These are phyloP conservation scores for Pseudogymnoascus sp. DNA, from an alignment of 2,329 filamentous ascomycete species.

Conservation along the genomic window DNA sequence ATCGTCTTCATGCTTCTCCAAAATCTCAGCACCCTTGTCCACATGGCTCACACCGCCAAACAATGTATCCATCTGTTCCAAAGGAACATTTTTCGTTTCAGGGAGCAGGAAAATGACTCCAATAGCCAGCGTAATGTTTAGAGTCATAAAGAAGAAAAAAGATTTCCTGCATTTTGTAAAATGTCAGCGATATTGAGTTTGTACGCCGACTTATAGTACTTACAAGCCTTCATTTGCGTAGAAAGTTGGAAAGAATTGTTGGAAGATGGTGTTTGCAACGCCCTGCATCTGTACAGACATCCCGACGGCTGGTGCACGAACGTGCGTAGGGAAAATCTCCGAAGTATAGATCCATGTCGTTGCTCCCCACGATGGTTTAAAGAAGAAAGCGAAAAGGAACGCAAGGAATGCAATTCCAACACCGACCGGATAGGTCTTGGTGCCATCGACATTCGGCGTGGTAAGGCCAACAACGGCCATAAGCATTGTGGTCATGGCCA, in stretches of 20 bases:
- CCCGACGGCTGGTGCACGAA: slow-evolving; percentile 57
- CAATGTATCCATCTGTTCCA: slow-evolving; percentile 46
- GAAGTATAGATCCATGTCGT: slow-evolving; percentile 62
- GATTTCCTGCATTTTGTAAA: slow-evolving; percentile 4
- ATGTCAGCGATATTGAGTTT: not conserved
- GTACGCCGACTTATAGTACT: slow-evolving; percentile 10
- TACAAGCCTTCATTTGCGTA: slow-evolving; percentile 42
- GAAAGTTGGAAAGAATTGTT: slow-evolving; percentile 64
- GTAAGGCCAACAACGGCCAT: slow-evolving; percentile 46
- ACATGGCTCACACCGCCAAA: slow-evolving; percentile 34
- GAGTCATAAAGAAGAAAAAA: slow-evolving; percentile 44
- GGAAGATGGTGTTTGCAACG: slow-evolving; percentile 57
- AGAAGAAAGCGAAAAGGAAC: slow-evolving; percentile 55
- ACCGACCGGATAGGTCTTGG: slow-evolving; percentile 50
- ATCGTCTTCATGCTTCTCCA: slow-evolving; percentile 17
- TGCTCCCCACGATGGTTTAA: slow-evolving; percentile 60
- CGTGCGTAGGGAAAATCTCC: slow-evolving; percentile 59
- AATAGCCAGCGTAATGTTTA: slow-evolving; percentile 40
- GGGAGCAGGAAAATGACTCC: slow-evolving; percentile 45
- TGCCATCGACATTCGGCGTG: slow-evolving; percentile 41
- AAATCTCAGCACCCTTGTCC: slow-evolving; percentile 23
- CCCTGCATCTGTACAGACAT: slow-evolving; percentile 53
- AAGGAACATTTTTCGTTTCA: slow-evolving; percentile 45
- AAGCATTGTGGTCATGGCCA: slow-evolving; percentile 60
- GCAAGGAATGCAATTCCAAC: slow-evolving; percentile 57